Percentiles rank a stretch among this genome's conserved stretches.
Evolutionary conservation across 345 rosid species (phyloP).

Genomic region (Raphanus raphanistrum): DNA sequence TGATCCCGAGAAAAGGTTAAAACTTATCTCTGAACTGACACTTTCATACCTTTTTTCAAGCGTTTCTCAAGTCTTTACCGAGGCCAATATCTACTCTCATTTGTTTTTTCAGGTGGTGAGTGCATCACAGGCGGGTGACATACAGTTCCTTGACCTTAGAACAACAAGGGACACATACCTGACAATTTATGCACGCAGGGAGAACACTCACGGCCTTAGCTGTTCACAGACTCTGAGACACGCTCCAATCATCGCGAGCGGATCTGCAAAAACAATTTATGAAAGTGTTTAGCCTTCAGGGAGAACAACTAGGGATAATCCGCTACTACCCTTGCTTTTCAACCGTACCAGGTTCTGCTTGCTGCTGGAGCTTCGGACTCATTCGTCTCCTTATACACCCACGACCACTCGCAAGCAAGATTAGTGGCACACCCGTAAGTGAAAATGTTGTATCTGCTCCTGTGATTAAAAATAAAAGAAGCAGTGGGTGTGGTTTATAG

Average conservation of each 20-base stretch:
- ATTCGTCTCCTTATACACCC: slow-evolving; percentile 70
- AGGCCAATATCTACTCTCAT: background rate
- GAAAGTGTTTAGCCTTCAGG: slow-evolving; percentile 82
- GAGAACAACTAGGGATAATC: slow-evolving; percentile 72
- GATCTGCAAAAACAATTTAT: slow-evolving; percentile 82
- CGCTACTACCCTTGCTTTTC: slow-evolving; percentile 79
- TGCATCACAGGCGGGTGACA: slow-evolving; percentile 97
- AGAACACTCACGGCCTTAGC: slow-evolving; percentile 92
- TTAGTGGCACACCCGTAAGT: slow-evolving; percentile 23
- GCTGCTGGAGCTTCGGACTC: slow-evolving; percentile 95
- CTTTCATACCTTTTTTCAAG: background rate
- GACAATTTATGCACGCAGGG: slow-evolving; percentile 84
- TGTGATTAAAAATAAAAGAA: background rate
- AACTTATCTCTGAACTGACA: slow-evolving; percentile 3
- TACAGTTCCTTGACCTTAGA: slow-evolving; percentile 87
- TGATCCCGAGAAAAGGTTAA: slow-evolving; percentile 74
- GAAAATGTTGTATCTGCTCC: background rate
- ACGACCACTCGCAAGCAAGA: slow-evolving; percentile 56
- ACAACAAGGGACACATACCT: slow-evolving; percentile 57
- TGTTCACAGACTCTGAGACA: slow-evolving; percentile 96
- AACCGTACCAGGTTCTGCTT: slow-evolving; percentile 85
- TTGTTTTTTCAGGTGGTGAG: slow-evolving; percentile 66
- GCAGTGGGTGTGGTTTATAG: slow-evolving; percentile 37
- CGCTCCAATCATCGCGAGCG: slow-evolving; percentile 91
- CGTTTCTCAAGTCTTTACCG: background rate